Evolutionary conservation across 2,329 filamentous ascomycete genomes (phyloP).

Genomic region (Paraphaeosphaeria sporulosa): DNA sequence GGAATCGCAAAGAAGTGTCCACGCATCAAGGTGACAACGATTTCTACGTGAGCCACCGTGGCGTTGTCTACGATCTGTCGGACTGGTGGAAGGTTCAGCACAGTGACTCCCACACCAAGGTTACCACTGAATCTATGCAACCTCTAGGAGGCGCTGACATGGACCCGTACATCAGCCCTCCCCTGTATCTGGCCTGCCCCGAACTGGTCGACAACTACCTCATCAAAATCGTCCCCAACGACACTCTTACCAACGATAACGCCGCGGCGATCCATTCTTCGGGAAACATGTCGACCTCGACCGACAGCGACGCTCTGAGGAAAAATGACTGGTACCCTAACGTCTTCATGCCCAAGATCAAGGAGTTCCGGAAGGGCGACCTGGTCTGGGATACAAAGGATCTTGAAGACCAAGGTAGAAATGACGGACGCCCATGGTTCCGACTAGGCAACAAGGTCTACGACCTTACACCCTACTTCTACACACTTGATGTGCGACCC

Average conservation of each 20-base stretch:
- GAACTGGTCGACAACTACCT: slow-evolving; percentile 70
- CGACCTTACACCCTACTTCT: slow-evolving; percentile 91
- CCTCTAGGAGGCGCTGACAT: slow-evolving; percentile 80
- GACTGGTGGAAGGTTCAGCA: slow-evolving; percentile 88
- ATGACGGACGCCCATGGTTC: slow-evolving; percentile 78
- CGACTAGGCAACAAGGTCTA: slow-evolving; percentile 79
- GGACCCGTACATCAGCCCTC: slow-evolving; percentile 85
- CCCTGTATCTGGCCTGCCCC: slow-evolving; percentile 76
- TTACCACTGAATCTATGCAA: slow-evolving; percentile 71
- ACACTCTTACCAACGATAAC: slow-evolving; percentile 59
- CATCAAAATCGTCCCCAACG: slow-evolving; percentile 69
- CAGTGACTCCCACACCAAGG: slow-evolving; percentile 73
- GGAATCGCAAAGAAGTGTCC: slow-evolving; percentile 73
- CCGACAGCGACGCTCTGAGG: slow-evolving; percentile 62
- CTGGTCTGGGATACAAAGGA: slow-evolving; percentile 72
- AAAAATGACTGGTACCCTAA: slow-evolving; percentile 78
- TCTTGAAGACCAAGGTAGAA: slow-evolving; percentile 70
- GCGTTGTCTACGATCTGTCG: slow-evolving; percentile 88
- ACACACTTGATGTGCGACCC: slow-evolving; percentile 71
- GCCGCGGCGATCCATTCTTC: slow-evolving; percentile 72
- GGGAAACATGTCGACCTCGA: slow-evolving; percentile 66
- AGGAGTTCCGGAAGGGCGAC: slow-evolving; percentile 85
- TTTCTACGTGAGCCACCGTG: slow-evolving; percentile 87
- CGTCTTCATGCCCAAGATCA: slow-evolving; percentile 78
- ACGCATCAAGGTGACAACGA: slow-evolving; percentile 76